Base-by-base conservation (phyloP, 2,329 filamentous ascomycete genomes). In the Chrysosporium keratinophilum region DNA sequence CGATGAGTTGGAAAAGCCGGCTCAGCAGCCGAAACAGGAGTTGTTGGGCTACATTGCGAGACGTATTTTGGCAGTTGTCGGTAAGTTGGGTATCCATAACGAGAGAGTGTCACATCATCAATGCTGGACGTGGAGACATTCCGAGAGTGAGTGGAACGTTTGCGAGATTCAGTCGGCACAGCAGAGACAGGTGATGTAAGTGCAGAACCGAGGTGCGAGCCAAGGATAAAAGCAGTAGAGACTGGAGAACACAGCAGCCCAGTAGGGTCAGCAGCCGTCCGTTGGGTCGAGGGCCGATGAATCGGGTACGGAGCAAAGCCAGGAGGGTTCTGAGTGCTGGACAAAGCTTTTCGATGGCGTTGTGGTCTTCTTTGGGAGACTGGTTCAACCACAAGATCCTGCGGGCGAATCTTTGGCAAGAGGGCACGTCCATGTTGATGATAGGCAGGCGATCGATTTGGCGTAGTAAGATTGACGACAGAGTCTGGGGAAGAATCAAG, bases 81-180 rank as follows among this genome's bases (percentile, higher is more conserved):
- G 71, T 93, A 95, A 45, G 86, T 87, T n/a, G 88, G 85, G 72
- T 88, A 94, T 56, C 84, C 85, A 70, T 83, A 91, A 60, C 82
- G 83, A 62, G 78, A 81, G 54, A 88, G 72, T 35, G 80, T 76
- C 56, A 75, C 73, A 59, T 80, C 79, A 60, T 90, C 85, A 44
- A 90, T 75, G 62, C 79, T 82, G 62, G 81, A 82, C 43, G 78
- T 80, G 17, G 86, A 88, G 9, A 79, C 77, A 44, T 84, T 81
- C 59, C 86, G 71, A 61, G 74, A 71, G 61, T 76, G 71, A 48
- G 67, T 61, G 17, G 17, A 3, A 64, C 64, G 58, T 50, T 65
- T 70, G 50, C 66, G 65, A 54, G 69, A 69, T 49, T 69, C 67
- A 5, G 71, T 67, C 49, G 77, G 71, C 45, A 65, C 65, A 67